Conservation (phyloP, 1,284 basidiomycete genomes). For the Puccinia horiana region DNA sequence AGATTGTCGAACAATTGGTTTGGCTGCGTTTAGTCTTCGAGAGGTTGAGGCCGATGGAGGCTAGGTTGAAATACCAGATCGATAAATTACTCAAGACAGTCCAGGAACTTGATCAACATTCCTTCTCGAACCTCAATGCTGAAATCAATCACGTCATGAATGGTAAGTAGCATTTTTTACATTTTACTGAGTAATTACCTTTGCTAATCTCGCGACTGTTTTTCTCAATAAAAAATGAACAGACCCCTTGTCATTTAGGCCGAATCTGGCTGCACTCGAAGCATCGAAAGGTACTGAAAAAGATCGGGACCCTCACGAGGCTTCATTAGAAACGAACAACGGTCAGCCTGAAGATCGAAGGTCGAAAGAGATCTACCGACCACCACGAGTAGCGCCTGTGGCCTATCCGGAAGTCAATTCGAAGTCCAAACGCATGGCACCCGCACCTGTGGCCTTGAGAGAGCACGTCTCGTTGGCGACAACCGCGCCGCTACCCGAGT, state of each 20-base stretch:
- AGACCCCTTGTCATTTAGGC: conserved; percentile 88
- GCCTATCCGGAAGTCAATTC: conserved; percentile 73
- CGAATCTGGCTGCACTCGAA: conserved; percentile 67
- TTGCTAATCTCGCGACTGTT: not conserved
- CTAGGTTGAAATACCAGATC: conserved; percentile 87
- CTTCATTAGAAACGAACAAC: not conserved
- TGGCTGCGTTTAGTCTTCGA: conserved; percentile 59
- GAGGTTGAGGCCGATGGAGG: conserved; percentile 68
- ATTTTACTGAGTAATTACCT: not conserved
- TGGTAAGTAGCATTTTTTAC: conserved; percentile 62
- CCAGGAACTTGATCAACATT: conserved; percentile 62
- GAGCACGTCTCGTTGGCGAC: conserved; percentile 14
- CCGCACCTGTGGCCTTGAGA: conserved; percentile 66
- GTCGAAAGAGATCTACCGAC: conserved; percentile 69
- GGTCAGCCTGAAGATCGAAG: not conserved
- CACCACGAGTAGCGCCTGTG: conserved; percentile 87
- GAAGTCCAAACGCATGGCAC: conserved; percentile 1
- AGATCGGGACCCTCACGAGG: not conserved
- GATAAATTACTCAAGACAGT: conserved; percentile 83
- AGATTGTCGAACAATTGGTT: conserved; percentile 41
- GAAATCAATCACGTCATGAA: conserved; percentile 66
- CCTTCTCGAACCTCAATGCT: conserved; percentile 58
- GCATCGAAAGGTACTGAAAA: not conserved
- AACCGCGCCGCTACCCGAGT: conserved; percentile 17
- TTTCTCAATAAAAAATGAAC: conserved; percentile 41